Conservation (phyloP, 2,329 filamentous ascomycete species). For the Colletotrichum zoysiae region DNA sequence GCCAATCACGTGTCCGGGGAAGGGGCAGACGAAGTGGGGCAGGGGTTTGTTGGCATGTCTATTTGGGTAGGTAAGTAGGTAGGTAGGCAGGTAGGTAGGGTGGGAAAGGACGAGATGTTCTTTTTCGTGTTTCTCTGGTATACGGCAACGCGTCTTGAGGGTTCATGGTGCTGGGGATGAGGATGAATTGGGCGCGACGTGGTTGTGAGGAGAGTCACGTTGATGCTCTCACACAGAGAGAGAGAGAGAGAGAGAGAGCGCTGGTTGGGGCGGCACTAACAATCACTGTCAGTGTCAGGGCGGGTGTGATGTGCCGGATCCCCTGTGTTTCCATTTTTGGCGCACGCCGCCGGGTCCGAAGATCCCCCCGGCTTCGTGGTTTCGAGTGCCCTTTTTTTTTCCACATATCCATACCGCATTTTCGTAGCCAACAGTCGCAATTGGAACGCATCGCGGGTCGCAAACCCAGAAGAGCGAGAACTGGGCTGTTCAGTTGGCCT, state of each 20-base stretch:
- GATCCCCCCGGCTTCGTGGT: background rate
- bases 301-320: background rate
- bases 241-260: background rate
- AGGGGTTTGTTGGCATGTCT: background rate
- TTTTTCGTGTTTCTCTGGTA: background rate
- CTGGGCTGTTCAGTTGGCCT: slow-evolving; percentile 2
- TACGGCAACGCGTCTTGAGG: background rate
- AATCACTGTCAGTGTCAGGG: background rate
- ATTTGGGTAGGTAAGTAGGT: too few relatives aligned
- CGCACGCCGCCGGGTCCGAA: background rate
- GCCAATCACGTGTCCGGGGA: slow-evolving; percentile 11
- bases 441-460: background rate
- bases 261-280: background rate
- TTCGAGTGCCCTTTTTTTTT: background rate
- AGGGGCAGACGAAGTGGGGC: background rate
- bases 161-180: background rate
- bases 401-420: too few relatives aligned
- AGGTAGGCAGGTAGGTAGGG: background rate
- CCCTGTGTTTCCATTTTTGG: slow-evolving; percentile 1
- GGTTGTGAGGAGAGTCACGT: background rate
- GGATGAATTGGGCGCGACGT: background rate
- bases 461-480: background rate
- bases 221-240: background rate
- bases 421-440: too few relatives aligned
- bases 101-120: too few relatives aligned